These are phyloP conservation scores for Amoebophrya sp. DNA, from an alignment of 169 alveolate genomes.

Conservation along the genomic window DNA sequence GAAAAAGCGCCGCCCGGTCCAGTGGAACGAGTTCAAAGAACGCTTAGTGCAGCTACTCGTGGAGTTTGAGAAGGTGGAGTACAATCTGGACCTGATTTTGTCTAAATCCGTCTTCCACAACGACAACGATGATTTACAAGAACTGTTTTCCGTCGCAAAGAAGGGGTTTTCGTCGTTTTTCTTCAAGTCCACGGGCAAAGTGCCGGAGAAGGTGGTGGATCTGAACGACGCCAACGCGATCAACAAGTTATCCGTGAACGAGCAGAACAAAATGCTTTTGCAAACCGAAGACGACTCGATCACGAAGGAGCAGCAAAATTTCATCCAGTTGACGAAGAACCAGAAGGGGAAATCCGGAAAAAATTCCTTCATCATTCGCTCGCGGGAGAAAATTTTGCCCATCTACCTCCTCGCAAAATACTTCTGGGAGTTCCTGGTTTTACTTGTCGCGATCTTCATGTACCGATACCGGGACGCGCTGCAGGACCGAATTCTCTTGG, in stretches of 20 bases:
- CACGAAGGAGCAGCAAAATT: too few relatives aligned
- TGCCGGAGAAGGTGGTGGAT: not conserved
- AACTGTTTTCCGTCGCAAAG: not conserved
- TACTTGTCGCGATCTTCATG: not conserved
- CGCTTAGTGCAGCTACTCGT: not conserved
- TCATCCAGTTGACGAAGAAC: not conserved
- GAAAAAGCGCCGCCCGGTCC: constrained; percentile 1
- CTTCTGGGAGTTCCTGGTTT: not conserved
- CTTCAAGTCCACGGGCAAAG: not conserved
- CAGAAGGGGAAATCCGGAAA: too few relatives aligned
- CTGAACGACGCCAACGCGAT: too few relatives aligned
- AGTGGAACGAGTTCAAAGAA: not conserved
- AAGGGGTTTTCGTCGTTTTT: not conserved
- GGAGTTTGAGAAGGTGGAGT: not conserved
- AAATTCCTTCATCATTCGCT: too few relatives aligned
- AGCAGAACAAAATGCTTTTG: too few relatives aligned
- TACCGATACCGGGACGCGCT: not conserved
- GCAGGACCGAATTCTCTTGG: not conserved
- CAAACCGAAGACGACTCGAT: too few relatives aligned
- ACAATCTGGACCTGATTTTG: constrained; percentile 1
- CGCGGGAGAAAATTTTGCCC: not conserved
- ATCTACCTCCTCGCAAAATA: not conserved
- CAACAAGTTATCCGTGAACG: too few relatives aligned
- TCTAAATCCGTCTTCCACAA: not conserved
- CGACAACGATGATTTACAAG: not conserved